These are phyloP conservation scores for Casuarina cunninghamiana DNA, from an alignment of 306 rosid genomes.

Conservation along the genomic window DNA sequence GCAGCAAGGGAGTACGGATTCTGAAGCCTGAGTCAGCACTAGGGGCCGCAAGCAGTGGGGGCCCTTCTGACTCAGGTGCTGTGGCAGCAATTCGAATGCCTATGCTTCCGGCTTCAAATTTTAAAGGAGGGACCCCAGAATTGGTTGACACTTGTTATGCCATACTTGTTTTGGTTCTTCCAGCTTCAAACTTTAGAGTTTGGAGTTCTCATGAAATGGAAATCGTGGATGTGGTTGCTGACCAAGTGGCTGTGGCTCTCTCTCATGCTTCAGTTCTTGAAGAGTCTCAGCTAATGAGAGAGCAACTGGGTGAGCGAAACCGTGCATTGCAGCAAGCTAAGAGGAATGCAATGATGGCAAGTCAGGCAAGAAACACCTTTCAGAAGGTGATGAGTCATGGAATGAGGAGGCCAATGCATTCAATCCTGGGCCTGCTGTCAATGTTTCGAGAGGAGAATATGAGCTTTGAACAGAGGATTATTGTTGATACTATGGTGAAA, in stretches of 20 bases:
- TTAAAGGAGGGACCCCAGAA: constrained; percentile 98
- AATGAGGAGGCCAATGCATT: constrained; percentile 99
- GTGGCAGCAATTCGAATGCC: constrained; percentile 98
- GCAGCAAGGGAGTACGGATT: constrained; percentile 58
- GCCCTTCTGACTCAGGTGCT: constrained; percentile 67
- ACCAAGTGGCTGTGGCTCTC: constrained; percentile 98
- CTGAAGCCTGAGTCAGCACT: constrained; percentile 71
- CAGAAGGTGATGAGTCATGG: constrained; percentile 98
- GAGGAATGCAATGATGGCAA: constrained; percentile 94
- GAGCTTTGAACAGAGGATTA: constrained; percentile 63
- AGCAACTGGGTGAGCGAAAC: constrained; percentile 89
- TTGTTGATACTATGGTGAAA: constrained; percentile 84
- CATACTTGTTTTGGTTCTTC: constrained; percentile 88
- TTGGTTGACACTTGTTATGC: constrained; percentile 76
- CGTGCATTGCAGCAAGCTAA: constrained; percentile 88
- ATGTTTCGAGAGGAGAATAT: constrained; percentile 72
- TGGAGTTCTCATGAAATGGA: constrained; percentile 91
- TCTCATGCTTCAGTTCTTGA: constrained; percentile 99
- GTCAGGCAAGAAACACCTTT: constrained; percentile 86
- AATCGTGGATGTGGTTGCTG: constrained; percentile 95
- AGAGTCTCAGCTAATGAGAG: constrained; percentile 98
- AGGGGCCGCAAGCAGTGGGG: constrained; percentile 63
- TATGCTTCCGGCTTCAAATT: constrained; percentile 86
- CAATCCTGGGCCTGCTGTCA: constrained; percentile 88
- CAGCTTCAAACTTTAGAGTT: constrained; percentile 66